Conservation (phyloP, 768 basidiomycete species). For the Russula emetica region DNA sequence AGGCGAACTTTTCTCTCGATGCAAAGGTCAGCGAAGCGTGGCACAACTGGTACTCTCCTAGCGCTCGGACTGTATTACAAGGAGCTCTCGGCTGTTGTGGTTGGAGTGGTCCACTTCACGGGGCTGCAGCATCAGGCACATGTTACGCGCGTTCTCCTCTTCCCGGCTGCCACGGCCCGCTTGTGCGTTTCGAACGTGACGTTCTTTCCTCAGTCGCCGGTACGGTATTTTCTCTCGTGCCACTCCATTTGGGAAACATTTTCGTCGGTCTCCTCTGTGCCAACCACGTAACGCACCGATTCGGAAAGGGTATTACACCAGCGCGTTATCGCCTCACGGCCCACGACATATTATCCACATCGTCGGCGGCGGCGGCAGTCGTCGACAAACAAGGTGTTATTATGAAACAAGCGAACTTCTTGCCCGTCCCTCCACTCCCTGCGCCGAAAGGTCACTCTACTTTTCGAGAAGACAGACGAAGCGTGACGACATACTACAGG, state of each 20-base stretch:
- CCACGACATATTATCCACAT: conserved; percentile 38
- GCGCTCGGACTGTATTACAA: conserved; percentile 55
- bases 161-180: conserved; percentile 62
- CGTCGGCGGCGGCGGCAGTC: background rate
- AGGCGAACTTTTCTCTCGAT: conserved; percentile 55
- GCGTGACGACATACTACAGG: background rate
- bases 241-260: conserved; percentile 58
- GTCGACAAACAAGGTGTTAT: background rate
- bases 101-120: conserved; percentile 57
- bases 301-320: conserved; percentile 64
- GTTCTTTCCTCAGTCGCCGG: conserved; percentile 47
- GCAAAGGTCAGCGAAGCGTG: conserved; percentile 64
- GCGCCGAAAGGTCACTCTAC: conserved; percentile 8
- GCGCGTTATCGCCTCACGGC: conserved; percentile 51
- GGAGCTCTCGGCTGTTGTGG: conserved; percentile 63
- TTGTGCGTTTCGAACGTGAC: conserved; percentile 50
- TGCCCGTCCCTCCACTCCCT: background rate
- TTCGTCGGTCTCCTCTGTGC: conserved; percentile 57
- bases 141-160: conserved; percentile 61
- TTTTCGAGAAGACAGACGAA: conserved; percentile 23
- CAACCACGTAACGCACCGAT: conserved; percentile 58
- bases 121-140: conserved; percentile 49
- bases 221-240: conserved; percentile 52
- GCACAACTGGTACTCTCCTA: conserved; percentile 56
- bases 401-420: background rate